Evolutionary conservation across 2,329 filamentous ascomycete genomes (phyloP).

Genomic region (Rhinocladiella mackenziei): DNA sequence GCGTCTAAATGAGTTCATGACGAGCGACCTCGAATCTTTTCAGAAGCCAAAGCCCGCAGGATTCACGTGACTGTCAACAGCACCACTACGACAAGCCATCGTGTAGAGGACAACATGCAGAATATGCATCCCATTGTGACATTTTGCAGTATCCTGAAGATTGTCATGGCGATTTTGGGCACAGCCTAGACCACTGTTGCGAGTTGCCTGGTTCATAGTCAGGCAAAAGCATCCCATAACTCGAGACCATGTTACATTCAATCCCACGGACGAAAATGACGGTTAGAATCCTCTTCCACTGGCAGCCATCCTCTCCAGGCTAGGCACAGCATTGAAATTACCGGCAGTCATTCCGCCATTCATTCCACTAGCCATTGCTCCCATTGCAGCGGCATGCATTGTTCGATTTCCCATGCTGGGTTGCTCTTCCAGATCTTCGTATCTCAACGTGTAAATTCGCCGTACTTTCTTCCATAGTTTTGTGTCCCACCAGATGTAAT

Average conservation of each 20-base stretch:
- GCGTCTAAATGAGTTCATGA: too few species aligned
- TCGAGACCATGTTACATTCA: too few species aligned
- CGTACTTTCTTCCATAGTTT: slow-evolving; percentile 49
- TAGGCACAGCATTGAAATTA: slow-evolving; percentile 29
- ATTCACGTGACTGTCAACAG: too few species aligned
- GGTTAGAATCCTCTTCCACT: slow-evolving; percentile 24
- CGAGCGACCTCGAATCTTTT: too few species aligned
- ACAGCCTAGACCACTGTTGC: too few species aligned
- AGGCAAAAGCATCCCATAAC: too few species aligned
- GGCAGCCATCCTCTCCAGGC: slow-evolving; percentile 28
- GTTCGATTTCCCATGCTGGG: slow-evolving; percentile 27
- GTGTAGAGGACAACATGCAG: background rate
- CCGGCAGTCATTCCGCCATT: slow-evolving; percentile 21
- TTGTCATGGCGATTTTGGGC: background rate
- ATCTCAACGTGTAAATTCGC: slow-evolving; percentile 48
- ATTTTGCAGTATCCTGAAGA: too few species aligned
- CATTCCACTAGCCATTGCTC: slow-evolving; percentile 18
- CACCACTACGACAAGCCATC: too few species aligned
- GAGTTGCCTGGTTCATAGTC: too few species aligned
- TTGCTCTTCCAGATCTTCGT: slow-evolving; percentile 47
- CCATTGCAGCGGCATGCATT: slow-evolving; percentile 20
- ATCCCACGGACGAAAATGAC: background rate
- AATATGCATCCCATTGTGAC: background rate
- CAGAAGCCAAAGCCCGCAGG: too few species aligned
- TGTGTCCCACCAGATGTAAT: slow-evolving; percentile 50